phyloP scores from a whole-genome alignment of 164 flowering plant genomes.

The Litsea cubeba region DNA sequence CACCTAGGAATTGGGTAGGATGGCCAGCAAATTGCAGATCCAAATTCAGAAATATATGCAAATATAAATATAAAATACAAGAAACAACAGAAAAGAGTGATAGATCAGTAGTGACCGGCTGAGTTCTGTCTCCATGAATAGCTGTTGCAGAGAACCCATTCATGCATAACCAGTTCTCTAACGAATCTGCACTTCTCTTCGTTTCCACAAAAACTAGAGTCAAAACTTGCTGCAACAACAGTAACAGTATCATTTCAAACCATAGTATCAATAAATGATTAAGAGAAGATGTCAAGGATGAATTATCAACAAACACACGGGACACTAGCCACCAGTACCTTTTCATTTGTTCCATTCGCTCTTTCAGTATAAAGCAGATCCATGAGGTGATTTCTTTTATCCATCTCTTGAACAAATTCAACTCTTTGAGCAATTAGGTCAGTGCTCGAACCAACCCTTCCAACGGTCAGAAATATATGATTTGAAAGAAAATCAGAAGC shows the following conservation, averaged over 20 bases:
- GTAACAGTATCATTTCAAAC: neutral
- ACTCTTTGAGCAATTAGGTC: slow-evolving; percentile 48
- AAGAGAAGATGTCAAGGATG: neutral
- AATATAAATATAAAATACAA: neutral
- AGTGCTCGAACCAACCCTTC: slow-evolving; percentile 61
- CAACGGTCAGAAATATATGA: slow-evolving; percentile 53
- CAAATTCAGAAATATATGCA: neutral
- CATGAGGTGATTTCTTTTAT: slow-evolving; percentile 41
- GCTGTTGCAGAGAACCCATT: slow-evolving; percentile 55
- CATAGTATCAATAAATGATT: neutral
- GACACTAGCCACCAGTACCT: slow-evolving; percentile 18
- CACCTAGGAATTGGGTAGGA: neutral
- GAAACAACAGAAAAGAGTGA: neutral
- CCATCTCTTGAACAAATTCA: slow-evolving; percentile 43
- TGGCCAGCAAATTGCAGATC: neutral
- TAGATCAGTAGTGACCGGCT: slow-evolving; percentile 30
- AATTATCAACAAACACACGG: neutral
- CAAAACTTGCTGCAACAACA: slow-evolving; percentile 38
- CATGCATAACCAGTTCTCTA: slow-evolving; percentile 39
- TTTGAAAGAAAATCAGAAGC: slow-evolving; percentile 56
- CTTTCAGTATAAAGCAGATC: slow-evolving; percentile 36
- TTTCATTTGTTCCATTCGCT: slow-evolving; percentile 25
- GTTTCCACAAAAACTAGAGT: slow-evolving; percentile 64
- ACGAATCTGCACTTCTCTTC: slow-evolving; percentile 52
- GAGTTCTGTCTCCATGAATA: slow-evolving; percentile 63